A percentile compares a stretch with the other conserved stretches of the same genome.
Conservation (phyloP, 2,329 filamentous ascomycete species). For the Colletotrichum lentis region DNA sequence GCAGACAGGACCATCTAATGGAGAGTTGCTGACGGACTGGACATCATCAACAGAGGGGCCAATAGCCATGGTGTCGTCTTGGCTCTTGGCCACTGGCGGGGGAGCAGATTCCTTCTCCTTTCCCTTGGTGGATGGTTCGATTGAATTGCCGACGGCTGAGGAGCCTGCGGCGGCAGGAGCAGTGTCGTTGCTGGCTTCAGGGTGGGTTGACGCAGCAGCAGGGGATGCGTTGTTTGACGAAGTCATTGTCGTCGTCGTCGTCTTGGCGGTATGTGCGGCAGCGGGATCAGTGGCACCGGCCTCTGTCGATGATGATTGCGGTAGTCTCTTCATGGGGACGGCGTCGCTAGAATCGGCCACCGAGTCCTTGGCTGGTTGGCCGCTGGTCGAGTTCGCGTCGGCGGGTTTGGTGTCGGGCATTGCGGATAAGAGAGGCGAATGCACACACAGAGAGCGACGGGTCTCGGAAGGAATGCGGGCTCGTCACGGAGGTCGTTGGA, state of each 20-base stretch:
- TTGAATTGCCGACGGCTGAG: constrained; percentile 24
- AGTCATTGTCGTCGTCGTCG: constrained; percentile 14
- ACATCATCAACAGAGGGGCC: constrained; percentile 56
- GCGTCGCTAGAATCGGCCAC: constrained; percentile 50
- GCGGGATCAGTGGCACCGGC: constrained; percentile 11
- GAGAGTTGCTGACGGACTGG: constrained; percentile 45
- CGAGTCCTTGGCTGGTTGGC: constrained; percentile 41
- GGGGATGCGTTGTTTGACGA: constrained; percentile 13
- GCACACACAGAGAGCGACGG: constrained; percentile 22
- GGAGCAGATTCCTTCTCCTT: constrained; percentile 47
- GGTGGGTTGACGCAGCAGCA: constrained; percentile 20
- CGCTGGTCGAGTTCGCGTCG: constrained; percentile 47
- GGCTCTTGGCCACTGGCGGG: constrained; percentile 45
- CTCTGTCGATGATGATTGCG: constrained; percentile 39
- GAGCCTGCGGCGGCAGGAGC: background rate
- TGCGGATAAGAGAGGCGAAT: constrained; percentile 41
- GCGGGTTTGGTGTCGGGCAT: constrained; percentile 40
- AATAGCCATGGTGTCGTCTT: constrained; percentile 53
- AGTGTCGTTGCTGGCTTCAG: background rate
- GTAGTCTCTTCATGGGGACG: constrained; percentile 50
- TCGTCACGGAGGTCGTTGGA: constrained; percentile 40
- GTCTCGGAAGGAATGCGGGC: constrained; percentile 38
- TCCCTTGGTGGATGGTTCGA: constrained; percentile 43
- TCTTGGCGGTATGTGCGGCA: constrained; percentile 26
- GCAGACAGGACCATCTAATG: constrained; percentile 58